Conservation (phyloP, 2,329 filamentous ascomycete species). For the Aspergillus phoenicis region DNA sequence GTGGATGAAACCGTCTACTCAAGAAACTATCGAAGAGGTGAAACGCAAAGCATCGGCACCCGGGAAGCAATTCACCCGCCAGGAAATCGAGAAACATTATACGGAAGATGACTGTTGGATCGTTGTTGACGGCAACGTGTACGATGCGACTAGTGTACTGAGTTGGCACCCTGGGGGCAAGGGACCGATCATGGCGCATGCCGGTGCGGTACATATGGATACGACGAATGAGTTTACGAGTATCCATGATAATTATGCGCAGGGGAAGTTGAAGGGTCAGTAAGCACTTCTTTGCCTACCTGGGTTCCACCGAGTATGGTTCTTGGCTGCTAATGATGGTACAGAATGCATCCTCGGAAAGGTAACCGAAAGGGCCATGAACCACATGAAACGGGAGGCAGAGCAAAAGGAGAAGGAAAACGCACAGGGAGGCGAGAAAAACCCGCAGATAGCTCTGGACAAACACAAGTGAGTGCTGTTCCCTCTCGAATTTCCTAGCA, state of each 20-base stretch:
- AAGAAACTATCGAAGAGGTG: conserved; percentile 48
- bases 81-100: conserved; percentile 58
- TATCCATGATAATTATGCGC: conserved; percentile 56
- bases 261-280: conserved; percentile 51
- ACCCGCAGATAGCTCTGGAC: no score
- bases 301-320: no score
- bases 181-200: conserved; percentile 52
- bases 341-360: conserved; percentile 55
- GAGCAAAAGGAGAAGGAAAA: conserved; percentile 45
- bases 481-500: no score
- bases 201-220: conserved; percentile 54
- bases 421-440: no score
- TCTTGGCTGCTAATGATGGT: neutral
- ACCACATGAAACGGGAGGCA: conserved; percentile 51
- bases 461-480: no score
- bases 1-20: conserved; percentile 55
- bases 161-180: conserved; percentile 55
- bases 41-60: conserved; percentile 51
- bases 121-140: conserved; percentile 56
- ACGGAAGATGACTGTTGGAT: conserved; percentile 56
- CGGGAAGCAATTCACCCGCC: conserved; percentile 55
- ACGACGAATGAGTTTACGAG: conserved; percentile 54
- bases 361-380: conserved; percentile 53
- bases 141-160: conserved; percentile 53
- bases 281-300: conserved; percentile 19